Evolutionary conservation across 1,139 yeast species (phyloP), one percentile per base, ranked within the genome.

Genomic region (Blastobotrys petasosporus): DNA sequence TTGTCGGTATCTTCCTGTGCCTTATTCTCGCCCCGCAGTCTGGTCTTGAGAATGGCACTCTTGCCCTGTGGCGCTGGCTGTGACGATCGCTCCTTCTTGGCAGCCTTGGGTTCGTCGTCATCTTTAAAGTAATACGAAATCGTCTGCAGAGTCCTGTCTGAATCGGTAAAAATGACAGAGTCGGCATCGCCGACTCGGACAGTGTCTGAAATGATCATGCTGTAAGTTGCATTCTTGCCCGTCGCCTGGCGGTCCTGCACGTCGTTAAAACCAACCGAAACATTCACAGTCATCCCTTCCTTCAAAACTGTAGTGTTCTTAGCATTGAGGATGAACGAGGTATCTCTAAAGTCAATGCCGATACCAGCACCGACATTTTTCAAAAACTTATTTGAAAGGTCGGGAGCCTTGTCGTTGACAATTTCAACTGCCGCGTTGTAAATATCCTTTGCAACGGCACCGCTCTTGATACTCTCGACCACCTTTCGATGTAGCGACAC

Each of bases 311-410:
- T 75, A 39, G 82, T 86, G 63, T 80, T 85, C 60, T 86, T 90
- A 25, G 76, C 72, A 59, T 85, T 86, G 49, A 92, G 70, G 29
- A 88, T 73, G 54, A 85, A 78, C 1, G 82, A 70, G 0, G 92
- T 76, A 63, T 90, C 97, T 64, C 95, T 77, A 61, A 86, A 87
- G 61, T 88, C 97, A 55, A 92, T 77, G 48, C 98, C 98, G 53
- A 85, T 82, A 49, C 87, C 73, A 78, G 94, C 86, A 46, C 98
- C 98, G 54, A 85, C 77, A 59, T 85, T 88, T 60, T 85, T 86
- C 47, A 88, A 75, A 58, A 88, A 84, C 58, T 79, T 70, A 32
- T 70, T 60, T 30, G 73, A 81, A 57, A 90, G 71, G 9, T 80
- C 85, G 1, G 95, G 85, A 34, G 73, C 68, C 45, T 74, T 71